Percentiles rank a stretch among this genome's conserved stretches.
These are phyloP conservation scores for Saccharomycopsis fermentans DNA, from an alignment of 805 yeast species.

Conservation along the genomic window DNA sequence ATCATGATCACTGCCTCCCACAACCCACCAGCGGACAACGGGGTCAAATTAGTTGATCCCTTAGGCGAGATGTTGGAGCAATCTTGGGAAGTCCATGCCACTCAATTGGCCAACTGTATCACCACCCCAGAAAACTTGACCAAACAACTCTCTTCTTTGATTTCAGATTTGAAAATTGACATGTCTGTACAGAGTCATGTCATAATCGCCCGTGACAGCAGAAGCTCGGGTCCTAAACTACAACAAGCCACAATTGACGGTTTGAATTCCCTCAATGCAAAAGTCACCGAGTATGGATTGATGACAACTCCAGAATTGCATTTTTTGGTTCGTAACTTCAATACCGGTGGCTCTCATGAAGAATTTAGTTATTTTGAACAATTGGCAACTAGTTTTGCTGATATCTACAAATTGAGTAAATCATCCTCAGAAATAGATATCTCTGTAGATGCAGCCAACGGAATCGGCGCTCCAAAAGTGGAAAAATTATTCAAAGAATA, in stretches of 20 bases:
- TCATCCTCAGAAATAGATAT: conserved; percentile 30
- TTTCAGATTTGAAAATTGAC: conserved; percentile 37
- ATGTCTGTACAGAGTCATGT: conserved; percentile 34
- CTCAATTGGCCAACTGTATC: conserved; percentile 63
- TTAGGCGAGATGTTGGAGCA: conserved; percentile 80
- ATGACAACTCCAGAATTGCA: conserved; percentile 94
- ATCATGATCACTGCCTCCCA: conserved; percentile 95
- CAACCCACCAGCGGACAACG: conserved; percentile 86
- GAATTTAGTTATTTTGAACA: conserved; percentile 65
- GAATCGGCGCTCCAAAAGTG: conserved; percentile 85
- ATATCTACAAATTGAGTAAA: conserved; percentile 28
- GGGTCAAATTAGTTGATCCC: conserved; percentile 91
- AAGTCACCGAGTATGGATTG: conserved; percentile 47
- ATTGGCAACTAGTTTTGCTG: conserved; percentile 42
- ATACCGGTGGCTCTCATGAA: conserved; percentile 44
- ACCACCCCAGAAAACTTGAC: conserved; percentile 35
- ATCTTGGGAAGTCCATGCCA: conserved; percentile 77
- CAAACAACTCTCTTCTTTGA: conserved; percentile 30
- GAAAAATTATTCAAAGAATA: conserved; percentile 35
- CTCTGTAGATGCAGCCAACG: conserved; percentile 87
- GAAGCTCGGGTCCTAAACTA: conserved; percentile 72
- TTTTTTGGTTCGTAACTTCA: conserved; percentile 64
- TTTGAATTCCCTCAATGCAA: conserved; percentile 37
- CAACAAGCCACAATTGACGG: conserved; percentile 53
- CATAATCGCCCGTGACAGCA: conserved; percentile 76